These are phyloP conservation scores for Cladophialophora immunda DNA, from an alignment of 2,329 filamentous ascomycete genomes.

Conservation along the genomic window DNA sequence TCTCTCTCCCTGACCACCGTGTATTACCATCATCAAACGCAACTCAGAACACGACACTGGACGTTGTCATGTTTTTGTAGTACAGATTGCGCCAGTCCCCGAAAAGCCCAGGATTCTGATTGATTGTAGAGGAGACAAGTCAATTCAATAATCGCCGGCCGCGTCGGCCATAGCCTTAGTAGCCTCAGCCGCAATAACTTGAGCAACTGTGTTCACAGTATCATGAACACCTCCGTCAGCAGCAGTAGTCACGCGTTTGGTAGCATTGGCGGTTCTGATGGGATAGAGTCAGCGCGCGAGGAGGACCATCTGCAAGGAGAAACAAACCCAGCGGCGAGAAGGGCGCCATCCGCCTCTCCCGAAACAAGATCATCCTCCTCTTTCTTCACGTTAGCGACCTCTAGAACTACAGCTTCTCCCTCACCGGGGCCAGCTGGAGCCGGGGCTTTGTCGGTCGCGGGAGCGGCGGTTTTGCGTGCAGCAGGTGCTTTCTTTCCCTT, in stretches of 20 bases:
- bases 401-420: neutral
- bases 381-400: conserved; percentile 19
- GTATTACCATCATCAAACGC: neutral
- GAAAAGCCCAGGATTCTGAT: neutral
- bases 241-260: neutral
- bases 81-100: neutral
- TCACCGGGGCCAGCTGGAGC: neutral
- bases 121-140: neutral
- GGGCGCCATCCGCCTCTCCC: conserved; percentile 14
- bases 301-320: neutral
- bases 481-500: conserved; percentile 19
- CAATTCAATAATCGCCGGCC: neutral
- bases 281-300: neutral
- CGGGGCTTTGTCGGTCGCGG: neutral
- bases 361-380: conserved; percentile 17
- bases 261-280: neutral
- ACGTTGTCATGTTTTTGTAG: neutral
- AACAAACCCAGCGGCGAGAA: conserved; percentile 5
- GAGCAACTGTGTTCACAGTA: neutral
- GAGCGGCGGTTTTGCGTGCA: conserved; percentile 19
- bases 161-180: neutral
- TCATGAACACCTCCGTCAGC: neutral
- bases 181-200: neutral
- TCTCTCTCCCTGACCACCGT: neutral
- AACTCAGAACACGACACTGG: neutral